A percentile compares a stretch with the other conserved stretches of the same genome.
Conservation (phyloP, 2,329 filamentous ascomycete species). For the Monilinia aucupariae region DNA sequence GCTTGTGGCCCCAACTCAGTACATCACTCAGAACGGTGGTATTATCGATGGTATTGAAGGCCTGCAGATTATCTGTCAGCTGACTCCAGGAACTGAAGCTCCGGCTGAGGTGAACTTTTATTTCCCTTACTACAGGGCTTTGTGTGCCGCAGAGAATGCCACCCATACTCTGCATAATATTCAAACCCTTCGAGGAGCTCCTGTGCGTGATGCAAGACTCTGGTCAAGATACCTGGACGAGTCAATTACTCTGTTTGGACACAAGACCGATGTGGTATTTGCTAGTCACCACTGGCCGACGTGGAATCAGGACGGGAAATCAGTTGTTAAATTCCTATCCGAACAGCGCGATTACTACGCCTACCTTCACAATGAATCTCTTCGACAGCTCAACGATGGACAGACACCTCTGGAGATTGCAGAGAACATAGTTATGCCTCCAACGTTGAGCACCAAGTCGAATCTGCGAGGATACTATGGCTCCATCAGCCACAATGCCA, state of each 20-base stretch:
- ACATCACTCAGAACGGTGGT: conserved; percentile 35
- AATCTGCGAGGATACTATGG: conserved; percentile 38
- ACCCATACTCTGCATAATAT: conserved; percentile 42
- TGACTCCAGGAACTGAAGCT: conserved; percentile 41
- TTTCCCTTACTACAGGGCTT: conserved; percentile 37
- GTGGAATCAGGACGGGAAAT: conserved; percentile 26
- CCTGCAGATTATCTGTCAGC: conserved; percentile 39
- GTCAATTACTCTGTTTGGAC: conserved; percentile 36
- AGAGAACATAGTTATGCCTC: conserved; percentile 37
- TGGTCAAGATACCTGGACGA: conserved; percentile 40
- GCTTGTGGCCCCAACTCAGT: conserved; percentile 36
- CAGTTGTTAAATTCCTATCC: conserved; percentile 25
- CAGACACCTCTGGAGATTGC: conserved; percentile 39
- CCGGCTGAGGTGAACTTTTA: conserved; percentile 41
- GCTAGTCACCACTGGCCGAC: conserved; percentile 42
- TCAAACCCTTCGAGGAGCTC: conserved; percentile 39
- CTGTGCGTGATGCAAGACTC: conserved; percentile 39
- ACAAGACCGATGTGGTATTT: conserved; percentile 36
- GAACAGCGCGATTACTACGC: conserved; percentile 40
- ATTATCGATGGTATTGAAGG: conserved; percentile 34
- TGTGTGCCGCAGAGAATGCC: conserved; percentile 39
- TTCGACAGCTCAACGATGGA: conserved; percentile 38
- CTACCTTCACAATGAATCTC: conserved; percentile 40
- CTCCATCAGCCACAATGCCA: conserved; percentile 39
- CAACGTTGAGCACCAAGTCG: conserved; percentile 33